These are phyloP conservation scores for Protomyces gravidus DNA, from an alignment of 1,139 yeast species.

Conservation along the genomic window DNA sequence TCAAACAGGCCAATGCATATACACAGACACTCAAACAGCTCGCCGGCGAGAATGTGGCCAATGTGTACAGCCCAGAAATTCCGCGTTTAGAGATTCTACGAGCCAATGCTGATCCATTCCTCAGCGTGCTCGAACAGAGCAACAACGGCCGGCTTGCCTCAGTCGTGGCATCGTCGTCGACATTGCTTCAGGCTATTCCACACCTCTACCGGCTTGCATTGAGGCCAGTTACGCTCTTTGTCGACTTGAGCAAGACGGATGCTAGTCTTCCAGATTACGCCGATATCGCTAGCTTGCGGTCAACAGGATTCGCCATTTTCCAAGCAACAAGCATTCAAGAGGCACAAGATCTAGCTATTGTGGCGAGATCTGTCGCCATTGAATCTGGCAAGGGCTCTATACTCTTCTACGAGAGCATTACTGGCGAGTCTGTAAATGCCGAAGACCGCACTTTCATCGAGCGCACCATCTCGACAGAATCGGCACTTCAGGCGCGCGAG, in stretches of 20 bases:
- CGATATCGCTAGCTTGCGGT: conserved; percentile 64
- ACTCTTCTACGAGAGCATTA: conserved; percentile 51
- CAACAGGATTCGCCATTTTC: conserved; percentile 58
- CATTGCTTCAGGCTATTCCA: conserved; percentile 59
- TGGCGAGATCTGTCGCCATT: conserved; percentile 57
- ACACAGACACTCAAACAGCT: conserved; percentile 20
- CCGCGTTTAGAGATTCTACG: conserved; percentile 29
- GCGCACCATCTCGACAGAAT: conserved; percentile 30
- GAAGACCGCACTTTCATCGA: conserved; percentile 30
- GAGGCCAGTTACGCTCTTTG: conserved; percentile 56
- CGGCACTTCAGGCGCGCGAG: conserved; percentile 42
- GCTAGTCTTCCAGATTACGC: conserved; percentile 51
- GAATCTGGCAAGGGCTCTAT: conserved; percentile 55
- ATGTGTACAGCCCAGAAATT: conserved; percentile 9
- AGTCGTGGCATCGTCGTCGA: conserved; percentile 50
- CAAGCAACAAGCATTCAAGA: conserved; percentile 60
- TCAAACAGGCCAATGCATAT: conserved; percentile 27
- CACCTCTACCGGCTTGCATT: conserved; percentile 50
- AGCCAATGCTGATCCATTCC: conserved; percentile 36
- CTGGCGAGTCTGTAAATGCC: conserved; percentile 23
- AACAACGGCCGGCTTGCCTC: conserved; percentile 32
- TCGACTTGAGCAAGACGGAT: conserved; percentile 43
- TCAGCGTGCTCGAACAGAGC: conserved; percentile 34
- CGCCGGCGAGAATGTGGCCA: conserved; percentile 29
- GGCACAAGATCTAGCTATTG: conserved; percentile 51